Percentiles rank a stretch among this genome's conserved stretches.
phyloP scores from a whole-genome alignment of 768 basidiomycete species.

The Amanita rimosa region DNA sequence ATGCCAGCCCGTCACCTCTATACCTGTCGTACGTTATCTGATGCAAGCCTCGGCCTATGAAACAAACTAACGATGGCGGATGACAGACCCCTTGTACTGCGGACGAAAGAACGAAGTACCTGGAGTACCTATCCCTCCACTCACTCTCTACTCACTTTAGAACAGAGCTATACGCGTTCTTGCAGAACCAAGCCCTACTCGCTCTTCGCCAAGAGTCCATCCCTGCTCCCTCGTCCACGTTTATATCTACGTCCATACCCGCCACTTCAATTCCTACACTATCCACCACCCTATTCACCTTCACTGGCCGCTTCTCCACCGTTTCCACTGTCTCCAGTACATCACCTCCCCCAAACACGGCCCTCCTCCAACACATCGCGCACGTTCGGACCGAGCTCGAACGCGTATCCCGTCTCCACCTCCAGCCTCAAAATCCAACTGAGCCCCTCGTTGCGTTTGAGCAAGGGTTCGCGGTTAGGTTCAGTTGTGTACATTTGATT shows the following conservation, averaged over 20 bases:
- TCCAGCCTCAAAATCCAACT: neutral
- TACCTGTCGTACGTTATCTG: too few relatives aligned
- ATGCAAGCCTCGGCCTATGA: too few relatives aligned
- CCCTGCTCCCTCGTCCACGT: too few relatives aligned
- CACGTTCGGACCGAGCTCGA: neutral
- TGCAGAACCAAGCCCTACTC: neutral
- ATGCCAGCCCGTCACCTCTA: too few relatives aligned
- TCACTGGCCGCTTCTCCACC: constrained; percentile 3
- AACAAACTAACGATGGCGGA: too few relatives aligned
- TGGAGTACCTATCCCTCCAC: neutral
- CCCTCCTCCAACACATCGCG: neutral
- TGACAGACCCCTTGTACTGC: too few relatives aligned
- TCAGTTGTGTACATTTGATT: neutral
- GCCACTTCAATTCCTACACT: neutral
- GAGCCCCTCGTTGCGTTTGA: neutral
- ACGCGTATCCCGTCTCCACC: neutral
- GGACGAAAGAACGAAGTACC: neutral
- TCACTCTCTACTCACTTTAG: neutral
- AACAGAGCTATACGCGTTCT: neutral
- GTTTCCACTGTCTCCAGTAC: neutral
- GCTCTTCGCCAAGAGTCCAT: neutral
- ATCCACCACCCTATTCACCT: neutral
- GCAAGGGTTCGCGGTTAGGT: constrained; percentile 1
- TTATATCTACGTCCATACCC: too few relatives aligned
- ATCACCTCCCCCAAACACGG: neutral